A percentile compares a stretch with the other conserved stretches of the same genome.
Conservation (phyloP, 176 grass and related monocot species). For the Tillandsia leiboldiana region DNA sequence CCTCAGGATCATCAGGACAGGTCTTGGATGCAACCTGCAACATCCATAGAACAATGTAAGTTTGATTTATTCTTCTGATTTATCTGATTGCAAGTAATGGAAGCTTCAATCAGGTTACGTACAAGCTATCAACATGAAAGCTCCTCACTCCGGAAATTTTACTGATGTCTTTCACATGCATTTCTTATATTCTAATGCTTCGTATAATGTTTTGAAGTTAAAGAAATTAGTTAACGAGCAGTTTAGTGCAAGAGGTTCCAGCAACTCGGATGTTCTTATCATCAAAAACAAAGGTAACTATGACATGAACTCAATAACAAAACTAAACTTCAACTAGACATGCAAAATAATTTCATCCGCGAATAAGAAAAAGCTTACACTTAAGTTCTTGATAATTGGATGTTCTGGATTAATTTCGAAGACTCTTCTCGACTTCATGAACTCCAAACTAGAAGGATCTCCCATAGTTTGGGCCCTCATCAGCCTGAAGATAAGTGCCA, state of each 20-base stretch:
- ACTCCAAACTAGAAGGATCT: constrained; percentile 58
- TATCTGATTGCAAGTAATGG: neutral
- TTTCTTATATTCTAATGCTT: neutral
- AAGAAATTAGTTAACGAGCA: neutral
- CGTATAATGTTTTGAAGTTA: neutral
- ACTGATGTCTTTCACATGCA: neutral
- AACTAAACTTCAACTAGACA: neutral
- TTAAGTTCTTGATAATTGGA: constrained; percentile 71
- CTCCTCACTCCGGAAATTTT: neutral
- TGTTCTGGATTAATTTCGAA: constrained; percentile 98
- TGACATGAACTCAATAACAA: neutral
- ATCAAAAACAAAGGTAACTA: neutral
- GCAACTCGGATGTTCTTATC: no score
- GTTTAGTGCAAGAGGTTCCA: no score
- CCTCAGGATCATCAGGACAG: constrained; percentile 72
- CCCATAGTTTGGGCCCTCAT: constrained; percentile 91
- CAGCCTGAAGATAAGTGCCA: constrained; percentile 36
- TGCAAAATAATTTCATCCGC: neutral
- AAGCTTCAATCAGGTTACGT: neutral
- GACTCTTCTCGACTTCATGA: constrained; percentile 92
- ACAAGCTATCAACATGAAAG: no score
- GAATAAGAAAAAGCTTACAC: constrained; percentile 40
- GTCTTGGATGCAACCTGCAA: constrained; percentile 57
- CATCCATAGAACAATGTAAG: constrained; percentile 15
- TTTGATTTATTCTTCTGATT: no score